Evolutionary conservation across 768 basidiomycete species (phyloP).

Genomic region (Russula ochroleuca): DNA sequence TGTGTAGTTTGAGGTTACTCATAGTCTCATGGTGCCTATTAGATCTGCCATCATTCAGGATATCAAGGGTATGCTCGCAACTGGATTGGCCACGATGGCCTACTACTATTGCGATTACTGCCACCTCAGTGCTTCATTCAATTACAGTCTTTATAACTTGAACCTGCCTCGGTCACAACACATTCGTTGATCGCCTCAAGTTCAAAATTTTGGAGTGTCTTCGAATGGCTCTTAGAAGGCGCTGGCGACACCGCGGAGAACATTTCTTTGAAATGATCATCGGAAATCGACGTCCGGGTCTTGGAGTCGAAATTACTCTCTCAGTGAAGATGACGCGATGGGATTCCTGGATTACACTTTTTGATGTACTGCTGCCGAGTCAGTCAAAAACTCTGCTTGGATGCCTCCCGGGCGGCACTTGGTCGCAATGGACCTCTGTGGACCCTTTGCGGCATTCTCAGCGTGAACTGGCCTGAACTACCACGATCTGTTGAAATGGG

Average conservation of each 20-base stretch:
- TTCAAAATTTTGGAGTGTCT: background rate
- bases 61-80: no score
- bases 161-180: background rate
- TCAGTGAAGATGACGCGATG: background rate
- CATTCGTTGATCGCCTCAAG: background rate
- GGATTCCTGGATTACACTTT: background rate
- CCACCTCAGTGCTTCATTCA: no score
- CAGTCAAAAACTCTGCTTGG: background rate
- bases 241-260: background rate
- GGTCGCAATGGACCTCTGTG: background rate
- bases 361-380: background rate
- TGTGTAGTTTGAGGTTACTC: no score
- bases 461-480: background rate
- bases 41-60: no score
- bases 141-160: no score
- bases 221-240: background rate
- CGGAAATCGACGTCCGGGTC: background rate
- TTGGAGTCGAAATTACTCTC: background rate
- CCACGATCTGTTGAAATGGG: background rate
- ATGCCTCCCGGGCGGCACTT: background rate
- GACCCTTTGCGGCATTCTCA: background rate
- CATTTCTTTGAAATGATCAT: background rate
- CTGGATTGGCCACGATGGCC: no score
- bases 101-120: no score
- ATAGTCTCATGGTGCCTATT: no score